Conservation (phyloP, 208 protist species). For the Wallacemonas sp. region DNA sequence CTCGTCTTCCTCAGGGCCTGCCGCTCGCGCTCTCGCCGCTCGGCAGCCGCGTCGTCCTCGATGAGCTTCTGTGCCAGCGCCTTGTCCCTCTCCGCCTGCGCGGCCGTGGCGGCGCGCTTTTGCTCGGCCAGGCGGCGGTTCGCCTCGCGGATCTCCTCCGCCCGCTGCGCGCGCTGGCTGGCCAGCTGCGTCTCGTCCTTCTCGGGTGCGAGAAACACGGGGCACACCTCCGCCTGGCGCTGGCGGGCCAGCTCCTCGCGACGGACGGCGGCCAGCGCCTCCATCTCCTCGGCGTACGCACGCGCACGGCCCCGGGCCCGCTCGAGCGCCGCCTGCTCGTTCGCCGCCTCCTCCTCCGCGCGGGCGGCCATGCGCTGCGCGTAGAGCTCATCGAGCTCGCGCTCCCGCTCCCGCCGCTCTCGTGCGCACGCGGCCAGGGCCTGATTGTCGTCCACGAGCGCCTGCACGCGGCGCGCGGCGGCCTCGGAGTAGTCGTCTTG, state of each 20-base stretch:
- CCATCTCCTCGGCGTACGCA: conserved; percentile 8
- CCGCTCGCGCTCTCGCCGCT: conserved; percentile 5
- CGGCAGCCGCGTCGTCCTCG: conserved; percentile 16
- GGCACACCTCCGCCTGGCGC: background rate
- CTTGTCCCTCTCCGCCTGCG: conserved; percentile 19
- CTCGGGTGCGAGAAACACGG: conserved; percentile 8
- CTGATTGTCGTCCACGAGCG: conserved; percentile 31
- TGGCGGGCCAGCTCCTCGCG: background rate
- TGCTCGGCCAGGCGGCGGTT: conserved; percentile 33
- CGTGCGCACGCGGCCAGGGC: conserved; percentile 15
- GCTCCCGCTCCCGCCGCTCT: conserved; percentile 10
- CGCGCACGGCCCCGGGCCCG: background rate
- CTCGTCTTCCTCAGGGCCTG: conserved; percentile 10
- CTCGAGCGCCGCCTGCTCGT: background rate
- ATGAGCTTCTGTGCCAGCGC: conserved; percentile 20
- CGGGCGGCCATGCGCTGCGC: background rate
- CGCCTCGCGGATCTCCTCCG: conserved; percentile 27
- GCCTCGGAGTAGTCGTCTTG: conserved; percentile 8
- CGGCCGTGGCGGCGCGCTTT: conserved; percentile 16
- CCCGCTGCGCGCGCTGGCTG: conserved; percentile 10
- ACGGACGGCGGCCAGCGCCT: background rate
- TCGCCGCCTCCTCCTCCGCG: conserved; percentile 2
- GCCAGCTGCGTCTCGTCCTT: conserved; percentile 9
- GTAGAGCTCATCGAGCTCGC: background rate
- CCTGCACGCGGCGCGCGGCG: background rate